Evolutionary conservation across 495 filamentous ascomycete species (phyloP).

Genomic region (Pseudotulostoma volvatum): DNA sequence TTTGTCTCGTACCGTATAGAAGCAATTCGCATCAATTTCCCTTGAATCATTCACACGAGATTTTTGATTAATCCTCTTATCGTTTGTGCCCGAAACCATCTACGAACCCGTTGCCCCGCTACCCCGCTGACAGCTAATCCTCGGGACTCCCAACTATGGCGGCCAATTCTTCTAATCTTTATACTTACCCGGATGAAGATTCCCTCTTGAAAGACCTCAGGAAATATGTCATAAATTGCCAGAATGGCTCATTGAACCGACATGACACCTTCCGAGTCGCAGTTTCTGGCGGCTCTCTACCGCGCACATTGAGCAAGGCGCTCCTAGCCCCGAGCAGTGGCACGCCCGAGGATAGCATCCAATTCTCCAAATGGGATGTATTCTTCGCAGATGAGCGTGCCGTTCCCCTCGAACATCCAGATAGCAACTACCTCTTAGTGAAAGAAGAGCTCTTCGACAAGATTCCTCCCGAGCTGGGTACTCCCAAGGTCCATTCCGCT

Average conservation of each 20-base stretch:
- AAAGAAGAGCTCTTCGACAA: slow-evolving; percentile 79
- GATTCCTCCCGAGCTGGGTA: slow-evolving; percentile 47
- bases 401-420: slow-evolving; percentile 76
- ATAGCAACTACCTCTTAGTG: slow-evolving; percentile 85
- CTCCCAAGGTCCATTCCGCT: slow-evolving; percentile 63
- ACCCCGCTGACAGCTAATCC: neutral
- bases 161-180: slow-evolving; percentile 56
- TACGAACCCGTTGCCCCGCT: too few species aligned
- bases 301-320: slow-evolving; percentile 65
- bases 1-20: too few species aligned
- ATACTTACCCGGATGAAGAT: slow-evolving; percentile 52
- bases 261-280: slow-evolving; percentile 79
- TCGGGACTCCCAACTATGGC: slow-evolving; percentile 18
- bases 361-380: slow-evolving; percentile 85
- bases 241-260: slow-evolving; percentile 60
- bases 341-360: slow-evolving; percentile 40
- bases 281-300: slow-evolving; percentile 88
- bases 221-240: slow-evolving; percentile 60
- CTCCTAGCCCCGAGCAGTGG: slow-evolving; percentile 48
- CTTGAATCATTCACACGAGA: too few species aligned
- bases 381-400: slow-evolving; percentile 97
- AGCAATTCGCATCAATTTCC: too few species aligned
- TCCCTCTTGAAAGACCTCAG: slow-evolving; percentile 59
- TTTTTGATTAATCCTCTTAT: too few species aligned
- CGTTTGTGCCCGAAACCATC: too few species aligned